phyloP scores from a whole-genome alignment of 306 rosid species.

The Dryas octopetala region DNA sequence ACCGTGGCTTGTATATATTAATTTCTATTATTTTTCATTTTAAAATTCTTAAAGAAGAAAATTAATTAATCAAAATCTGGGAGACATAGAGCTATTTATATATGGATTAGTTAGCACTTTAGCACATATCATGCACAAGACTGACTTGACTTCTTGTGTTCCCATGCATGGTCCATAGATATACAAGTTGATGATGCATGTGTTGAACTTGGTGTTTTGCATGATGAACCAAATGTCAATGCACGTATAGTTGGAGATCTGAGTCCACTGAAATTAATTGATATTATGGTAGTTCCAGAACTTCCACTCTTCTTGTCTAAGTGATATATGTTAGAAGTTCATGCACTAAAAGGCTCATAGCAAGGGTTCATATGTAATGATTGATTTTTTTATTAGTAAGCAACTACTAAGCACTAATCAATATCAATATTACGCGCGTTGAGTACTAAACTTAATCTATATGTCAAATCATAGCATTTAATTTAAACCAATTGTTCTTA shows the following conservation, averaged over 20 bases:
- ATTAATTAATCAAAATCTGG: not conserved
- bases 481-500: not conserved
- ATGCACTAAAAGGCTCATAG: not conserved
- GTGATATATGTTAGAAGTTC: not conserved
- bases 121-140: constrained; percentile 6
- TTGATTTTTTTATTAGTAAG: not conserved
- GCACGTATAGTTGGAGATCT: constrained; percentile 1
- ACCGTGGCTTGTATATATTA: not conserved
- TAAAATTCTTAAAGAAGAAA: not conserved
- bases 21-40: not conserved
- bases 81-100: not conserved
- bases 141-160: constrained; percentile 18
- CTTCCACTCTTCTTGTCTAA: not conserved
- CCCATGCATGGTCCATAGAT: constrained; percentile 8
- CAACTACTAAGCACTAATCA: not conserved
- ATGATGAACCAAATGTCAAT: not conserved
- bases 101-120: constrained; percentile 3
- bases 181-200: not conserved
- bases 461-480: not conserved
- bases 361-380: not conserved
- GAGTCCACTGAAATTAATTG: not conserved
- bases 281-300: not conserved
- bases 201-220: not conserved
- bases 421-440: not conserved
- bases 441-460: not conserved